Evolutionary conservation across 1,284 basidiomycete genomes (phyloP), one percentile per base, ranked within the genome.

Genomic region (Heterobasidion irregulare): DNA sequence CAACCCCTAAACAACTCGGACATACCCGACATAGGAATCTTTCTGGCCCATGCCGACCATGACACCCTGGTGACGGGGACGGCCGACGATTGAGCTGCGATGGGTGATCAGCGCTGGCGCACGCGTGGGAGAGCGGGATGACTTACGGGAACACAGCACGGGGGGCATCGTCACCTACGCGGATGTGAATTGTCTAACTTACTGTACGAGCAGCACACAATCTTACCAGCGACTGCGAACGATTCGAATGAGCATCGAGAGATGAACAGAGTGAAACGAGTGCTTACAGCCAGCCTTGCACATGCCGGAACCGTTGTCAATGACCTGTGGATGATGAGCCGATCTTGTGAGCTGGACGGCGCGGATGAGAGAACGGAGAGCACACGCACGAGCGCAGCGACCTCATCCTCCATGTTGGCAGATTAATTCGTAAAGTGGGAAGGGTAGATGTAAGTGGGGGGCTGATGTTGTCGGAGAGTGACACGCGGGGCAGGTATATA

Each of bases 11-110:
- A 44, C 16, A 50, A 7, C n/a, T n/a, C n/a, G n/a, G 7, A 65
- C 80, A 59, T 66, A 88, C 86, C 89, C 89, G 59, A 92, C 88
- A 73, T 91, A 92, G 58, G 88, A 90, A 74, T 93, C 89, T 74
- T 92, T 92, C 74, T 90, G 84, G 59, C 83, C 82, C 87, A 89
- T 90, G 66, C 87, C 87, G 59, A 89, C 91, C 92, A 94, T 94
- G 62, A 94, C 90, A 80, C 91, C 90, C 73, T 89, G 84, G 77
- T 95, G 92, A 72, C 92, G 89, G 62, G 92, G 91, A 64, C 93
- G 89, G 70, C 92, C 93, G 68, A 94, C 91, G 67, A 96, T 92
- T 54, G 91, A 92, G 46, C 88, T 90, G 59, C 19, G 8, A 33
- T 19, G 15, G 9, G 12, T 6, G 13, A 44, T 52, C 51, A 52